Evolutionary conservation across 306 rosid genomes (phyloP), one percentile per base, ranked within the genome.

Genomic region (Cucumis cinereus): DNA sequence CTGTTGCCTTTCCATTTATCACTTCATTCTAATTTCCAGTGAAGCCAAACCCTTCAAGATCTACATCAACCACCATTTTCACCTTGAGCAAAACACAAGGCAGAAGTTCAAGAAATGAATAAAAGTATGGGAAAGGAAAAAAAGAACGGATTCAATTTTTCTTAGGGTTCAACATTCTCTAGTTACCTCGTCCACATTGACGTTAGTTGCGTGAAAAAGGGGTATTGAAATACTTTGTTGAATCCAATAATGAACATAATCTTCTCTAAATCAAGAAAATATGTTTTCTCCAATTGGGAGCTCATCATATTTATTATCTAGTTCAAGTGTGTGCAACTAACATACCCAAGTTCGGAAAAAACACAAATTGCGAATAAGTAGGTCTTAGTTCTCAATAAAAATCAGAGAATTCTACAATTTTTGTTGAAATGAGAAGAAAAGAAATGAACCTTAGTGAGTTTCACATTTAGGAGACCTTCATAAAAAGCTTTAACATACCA

Each of bases 1-100:
- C 82, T 20, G 97, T 97, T 53, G 98, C 97, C 77, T 85, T 93
- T 82, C 98, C 98, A 23, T 93, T 93, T 66, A 93, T 93, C 71
- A 90, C 77, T 75, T 93, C 98, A 22, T 93, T 93, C 86, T 80
- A n/a, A n/a, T n/a, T 93, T 76, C 69, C 58, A 3, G 85, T 88
- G 68, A 93, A 93, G 53, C 98, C 98, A 14, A 93, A 93, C 55
- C 89, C 98, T 55, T 69, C 82, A 74, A 7, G 54, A 38, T 78
- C 86, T 57, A 91, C 96, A 78, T 89, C 98, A 53, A 93, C 84
- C 79, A 91, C 89, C 98, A 93, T 93, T 83, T 14, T 93, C 26
- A 88, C 97, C 98, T 93, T 73, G 19, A 71, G 54, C 68, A 69
- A 22, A 43, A 45, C 22, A 10, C 20, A 64, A 49, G 16, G 36